phyloP scores from a whole-genome alignment of 768 basidiomycete genomes.

The Cyclocybe cylindracea region DNA sequence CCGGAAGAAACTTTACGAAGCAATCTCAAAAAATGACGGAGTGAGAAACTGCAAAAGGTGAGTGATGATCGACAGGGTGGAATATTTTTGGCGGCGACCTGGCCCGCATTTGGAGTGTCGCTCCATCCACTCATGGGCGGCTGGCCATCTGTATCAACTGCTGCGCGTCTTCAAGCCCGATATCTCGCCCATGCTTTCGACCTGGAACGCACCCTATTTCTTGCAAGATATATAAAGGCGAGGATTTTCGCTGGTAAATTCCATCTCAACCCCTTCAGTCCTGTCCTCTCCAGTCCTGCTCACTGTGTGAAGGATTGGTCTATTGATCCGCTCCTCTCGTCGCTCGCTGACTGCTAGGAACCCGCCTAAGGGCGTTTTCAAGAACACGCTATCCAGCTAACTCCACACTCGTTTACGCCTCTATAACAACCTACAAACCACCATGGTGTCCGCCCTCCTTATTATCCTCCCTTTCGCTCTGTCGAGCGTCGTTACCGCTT shows the following conservation, averaged over 20 bases:
- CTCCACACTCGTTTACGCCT: constrained; percentile 4
- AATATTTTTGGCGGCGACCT: neutral
- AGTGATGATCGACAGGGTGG: neutral
- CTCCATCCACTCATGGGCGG: neutral
- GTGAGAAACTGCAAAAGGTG: neutral
- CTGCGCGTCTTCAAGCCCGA: no score
- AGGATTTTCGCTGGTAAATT: no score
- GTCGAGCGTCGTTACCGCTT: neutral
- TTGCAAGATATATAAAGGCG: no score
- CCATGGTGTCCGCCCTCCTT: constrained; percentile 23
- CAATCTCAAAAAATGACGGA: neutral
- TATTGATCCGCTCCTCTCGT: no score
- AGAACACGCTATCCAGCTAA: constrained; percentile 3
- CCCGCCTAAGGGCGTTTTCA: neutral
- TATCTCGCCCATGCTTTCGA: no score
- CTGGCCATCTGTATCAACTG: neutral
- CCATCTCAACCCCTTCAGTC: no score
- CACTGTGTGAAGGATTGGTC: no score
- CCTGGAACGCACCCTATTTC: no score
- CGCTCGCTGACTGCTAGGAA: no score
- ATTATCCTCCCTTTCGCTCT: constrained; percentile 9
- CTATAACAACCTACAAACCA: constrained; percentile 14
- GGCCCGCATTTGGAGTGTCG: neutral
- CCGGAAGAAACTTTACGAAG: no score
- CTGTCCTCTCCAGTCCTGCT: no score